Conservation (phyloP, 495 filamentous ascomycete species). For the Penicillium silybi region DNA sequence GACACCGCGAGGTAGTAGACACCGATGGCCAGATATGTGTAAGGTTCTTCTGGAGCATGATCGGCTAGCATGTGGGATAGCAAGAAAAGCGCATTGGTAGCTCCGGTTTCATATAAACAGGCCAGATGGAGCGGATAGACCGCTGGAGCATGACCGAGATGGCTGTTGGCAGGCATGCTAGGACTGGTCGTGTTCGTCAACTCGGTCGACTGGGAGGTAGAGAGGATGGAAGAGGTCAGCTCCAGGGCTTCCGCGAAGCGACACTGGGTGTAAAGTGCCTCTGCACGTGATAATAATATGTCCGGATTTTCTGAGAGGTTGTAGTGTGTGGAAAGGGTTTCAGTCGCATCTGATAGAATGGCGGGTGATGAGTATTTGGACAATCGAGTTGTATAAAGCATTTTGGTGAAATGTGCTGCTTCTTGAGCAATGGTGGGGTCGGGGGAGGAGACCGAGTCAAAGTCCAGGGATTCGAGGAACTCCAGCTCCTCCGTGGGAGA, state of each 20-base stretch:
- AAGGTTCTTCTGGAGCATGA: constrained; percentile 83
- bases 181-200: constrained; percentile 16
- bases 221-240: constrained; percentile 77
- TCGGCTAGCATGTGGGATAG: constrained; percentile 94
- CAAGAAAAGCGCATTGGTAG: constrained; percentile 85
- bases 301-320: constrained; percentile 85
- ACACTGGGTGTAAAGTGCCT: constrained; percentile 92
- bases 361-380: constrained; percentile 92
- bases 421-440: constrained; percentile 66
- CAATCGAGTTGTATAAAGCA: constrained; percentile 94
- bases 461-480: constrained; percentile 88
- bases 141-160: constrained; percentile 81
- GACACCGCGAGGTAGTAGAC: constrained; percentile 89
- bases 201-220: constrained; percentile 37
- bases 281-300: constrained; percentile 85
- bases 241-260: constrained; percentile 81
- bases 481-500: constrained; percentile 95
- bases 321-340: constrained; percentile 89
- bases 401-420: constrained; percentile 87
- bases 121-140: constrained; percentile 90
- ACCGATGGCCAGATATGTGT: constrained; percentile 89
- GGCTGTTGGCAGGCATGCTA: constrained; percentile 37
- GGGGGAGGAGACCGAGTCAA: constrained; percentile 66
- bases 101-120: constrained; percentile 81
- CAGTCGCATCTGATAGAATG: constrained; percentile 79